Base-by-base conservation (phyloP, 2,329 filamentous ascomycete species). In the Lachnellula arida region DNA sequence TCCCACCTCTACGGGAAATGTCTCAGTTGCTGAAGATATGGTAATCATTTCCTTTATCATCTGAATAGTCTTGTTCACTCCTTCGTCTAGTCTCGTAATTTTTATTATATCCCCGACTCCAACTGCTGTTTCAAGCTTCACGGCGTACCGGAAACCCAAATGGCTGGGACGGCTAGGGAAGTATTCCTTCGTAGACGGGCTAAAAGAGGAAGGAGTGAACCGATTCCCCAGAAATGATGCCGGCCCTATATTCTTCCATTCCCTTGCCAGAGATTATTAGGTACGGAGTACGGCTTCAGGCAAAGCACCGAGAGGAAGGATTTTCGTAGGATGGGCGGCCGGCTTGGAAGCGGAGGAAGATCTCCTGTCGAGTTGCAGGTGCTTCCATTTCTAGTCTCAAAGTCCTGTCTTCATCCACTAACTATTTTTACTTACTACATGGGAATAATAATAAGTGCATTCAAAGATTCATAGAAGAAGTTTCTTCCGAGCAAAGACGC, bases 261-360 rank as follows among this genome's bases (percentile, higher is more conserved):
- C 47, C 47, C n/a, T 35, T 32, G 25, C 11, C 17, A 19, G 19
- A 8, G 37, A n/a, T 34, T 9, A 17, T 22, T 12, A 12, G n/a
- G n/a, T n/a, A n/a, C n/a, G n/a, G n/a, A n/a, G n/a, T n/a, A n/a
- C 8, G 32, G 23, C 12, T 47, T 55, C 54, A 55, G 54, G 48
- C 54, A 55, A 55, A 51, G 54, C 49, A 44, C 44, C 25, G 40
- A 35, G 37, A 22, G 46, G 43, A 48, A 25, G 32, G 51, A 37
- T 23, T 46, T 17, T 25, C 23, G 39, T 19, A 42, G 17, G 39
- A 42, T 15, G 39, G 15, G 15, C 39, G 15, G 15, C 39, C 39
- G 15, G 15, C 3, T 19, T 15, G 39, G 39, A 19, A 12, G 15
- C 28, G 28, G 28, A 32, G 28, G 28, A 32, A 32, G 28, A 42